Evolutionary conservation across 225 moss, liverwort and hornwort genomes (phyloP).

Genomic region (Polytrichum formosum): DNA sequence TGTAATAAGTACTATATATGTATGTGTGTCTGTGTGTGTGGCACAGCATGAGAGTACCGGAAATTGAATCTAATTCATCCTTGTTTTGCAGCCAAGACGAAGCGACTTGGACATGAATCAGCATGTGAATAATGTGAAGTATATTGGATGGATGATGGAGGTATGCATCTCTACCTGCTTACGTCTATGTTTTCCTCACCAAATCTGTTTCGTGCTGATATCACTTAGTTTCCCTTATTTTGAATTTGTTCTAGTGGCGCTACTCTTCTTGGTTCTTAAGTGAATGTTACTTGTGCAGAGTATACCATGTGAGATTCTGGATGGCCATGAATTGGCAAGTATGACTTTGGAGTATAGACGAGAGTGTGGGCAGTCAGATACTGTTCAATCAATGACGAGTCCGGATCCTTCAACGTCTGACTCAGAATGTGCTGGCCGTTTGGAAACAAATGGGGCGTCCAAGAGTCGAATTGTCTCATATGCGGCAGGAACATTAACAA

Average conservation of each 20-base stretch:
- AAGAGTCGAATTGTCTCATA: constrained; percentile 16
- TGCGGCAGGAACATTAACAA: constrained; percentile 16
- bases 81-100: constrained; percentile 67
- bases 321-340: constrained; percentile 68
- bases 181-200: too few relatives aligned
- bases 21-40: too few relatives aligned
- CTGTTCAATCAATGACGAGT: constrained; percentile 86
- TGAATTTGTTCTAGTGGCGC: too few relatives aligned
- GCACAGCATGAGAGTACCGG: too few relatives aligned
- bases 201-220: too few relatives aligned
- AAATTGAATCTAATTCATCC: too few relatives aligned
- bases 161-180: constrained; percentile 19
- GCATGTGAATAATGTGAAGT: constrained; percentile 94
- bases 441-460: constrained; percentile 25
- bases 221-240: too few relatives aligned
- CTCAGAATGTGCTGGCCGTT: constrained; percentile 18
- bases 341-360: constrained; percentile 87
- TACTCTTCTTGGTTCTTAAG: too few relatives aligned
- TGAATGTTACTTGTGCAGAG: constrained; percentile 43
- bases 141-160: constrained; percentile 95
- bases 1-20: too few relatives aligned
- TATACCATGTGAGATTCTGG: constrained; percentile 56
- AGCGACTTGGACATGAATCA: constrained; percentile 89
- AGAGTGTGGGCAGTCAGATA: constrained; percentile 80
- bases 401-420: constrained; percentile 40